Percentiles rank a stretch among this genome's conserved stretches.
phyloP scores from a whole-genome alignment of 306 rosid species.

The Styphnolobium japonicum region DNA sequence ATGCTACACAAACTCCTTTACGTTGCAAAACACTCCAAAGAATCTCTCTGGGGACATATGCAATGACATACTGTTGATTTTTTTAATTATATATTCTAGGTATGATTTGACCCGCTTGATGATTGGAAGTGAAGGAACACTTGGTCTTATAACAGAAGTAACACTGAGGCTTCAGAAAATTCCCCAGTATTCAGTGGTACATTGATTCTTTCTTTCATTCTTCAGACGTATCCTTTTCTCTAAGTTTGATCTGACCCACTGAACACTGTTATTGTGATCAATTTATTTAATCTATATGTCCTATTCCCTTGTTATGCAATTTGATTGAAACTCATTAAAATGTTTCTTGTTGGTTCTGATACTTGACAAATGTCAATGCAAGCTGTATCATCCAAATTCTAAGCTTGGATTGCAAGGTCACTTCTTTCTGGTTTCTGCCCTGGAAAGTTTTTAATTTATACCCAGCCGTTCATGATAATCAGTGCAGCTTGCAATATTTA shows the following conservation, averaged over 20 bases:
- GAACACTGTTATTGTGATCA: conserved; percentile 8
- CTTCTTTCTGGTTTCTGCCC: conserved; percentile 22
- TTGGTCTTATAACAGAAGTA: conserved; percentile 87
- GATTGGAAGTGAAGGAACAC: conserved; percentile 99
- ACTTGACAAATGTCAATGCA: conserved; percentile 7
- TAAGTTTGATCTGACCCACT: conserved; percentile 18
- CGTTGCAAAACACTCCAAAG: not conserved
- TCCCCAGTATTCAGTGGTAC: conserved; percentile 86
- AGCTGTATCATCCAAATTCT: not conserved
- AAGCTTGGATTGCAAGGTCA: conserved; percentile 1
- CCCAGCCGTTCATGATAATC: not conserved
- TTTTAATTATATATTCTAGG: conserved; percentile 41
- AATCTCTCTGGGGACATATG: not conserved
- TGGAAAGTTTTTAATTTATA: not conserved
- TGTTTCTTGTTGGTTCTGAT: conserved; percentile 20
- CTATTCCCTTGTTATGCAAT: not conserved
- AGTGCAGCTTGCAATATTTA: conserved; percentile 11
- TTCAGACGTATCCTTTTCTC: conserved; percentile 7
- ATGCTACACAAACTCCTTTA: not conserved
- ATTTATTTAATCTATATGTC: conserved; percentile 7
- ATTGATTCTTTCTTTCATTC: conserved; percentile 1
- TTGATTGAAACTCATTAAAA: conserved; percentile 7
- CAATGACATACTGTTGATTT: not conserved
- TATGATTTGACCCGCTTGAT: conserved; percentile 91
- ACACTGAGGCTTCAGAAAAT: conserved; percentile 88